These are phyloP conservation scores for Medicago lupulina DNA, from an alignment of 306 rosid genomes.

Conservation along the genomic window DNA sequence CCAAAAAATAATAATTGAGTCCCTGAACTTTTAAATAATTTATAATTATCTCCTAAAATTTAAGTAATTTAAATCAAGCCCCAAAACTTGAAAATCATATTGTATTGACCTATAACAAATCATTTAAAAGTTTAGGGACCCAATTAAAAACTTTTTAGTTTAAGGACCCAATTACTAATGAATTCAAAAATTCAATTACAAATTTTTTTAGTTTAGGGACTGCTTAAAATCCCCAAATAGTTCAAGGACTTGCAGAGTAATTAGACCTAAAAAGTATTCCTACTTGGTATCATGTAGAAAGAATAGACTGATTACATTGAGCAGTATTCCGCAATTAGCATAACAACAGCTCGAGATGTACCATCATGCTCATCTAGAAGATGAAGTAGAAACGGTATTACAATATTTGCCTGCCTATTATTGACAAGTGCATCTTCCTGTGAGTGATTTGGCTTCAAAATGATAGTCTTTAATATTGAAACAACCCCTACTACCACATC, in stretches of 20 bases:
- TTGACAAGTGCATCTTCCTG: conserved; percentile 57
- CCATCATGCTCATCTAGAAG: conserved; percentile 89
- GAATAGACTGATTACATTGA: conserved; percentile 62
- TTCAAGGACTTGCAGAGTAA: not conserved
- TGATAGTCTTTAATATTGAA: conserved; percentile 72
- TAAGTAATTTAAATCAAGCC: not conserved
- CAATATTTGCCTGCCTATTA: conserved; percentile 56
- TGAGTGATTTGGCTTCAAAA: conserved; percentile 62
- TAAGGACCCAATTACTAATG: not conserved
- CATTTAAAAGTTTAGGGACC: not conserved
- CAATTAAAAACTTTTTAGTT: not conserved
- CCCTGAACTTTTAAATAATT: not conserved
- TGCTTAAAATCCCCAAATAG: not conserved
- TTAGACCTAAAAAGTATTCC: conserved; percentile 15
- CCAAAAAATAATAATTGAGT: not conserved
- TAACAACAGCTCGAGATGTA: conserved; percentile 77
- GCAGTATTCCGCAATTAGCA: conserved; percentile 87
- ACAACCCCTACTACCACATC: conserved; percentile 72
- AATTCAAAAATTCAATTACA: not conserved
- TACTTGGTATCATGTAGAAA: conserved; percentile 31
- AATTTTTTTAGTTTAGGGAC: not conserved
- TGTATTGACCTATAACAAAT: not conserved
- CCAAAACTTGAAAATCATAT: not conserved
- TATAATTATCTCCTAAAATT: not conserved
- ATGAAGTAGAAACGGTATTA: conserved; percentile 67